Base-by-base conservation (phyloP, 768 basidiomycete genomes). In the Atractiella rhizophila region DNA sequence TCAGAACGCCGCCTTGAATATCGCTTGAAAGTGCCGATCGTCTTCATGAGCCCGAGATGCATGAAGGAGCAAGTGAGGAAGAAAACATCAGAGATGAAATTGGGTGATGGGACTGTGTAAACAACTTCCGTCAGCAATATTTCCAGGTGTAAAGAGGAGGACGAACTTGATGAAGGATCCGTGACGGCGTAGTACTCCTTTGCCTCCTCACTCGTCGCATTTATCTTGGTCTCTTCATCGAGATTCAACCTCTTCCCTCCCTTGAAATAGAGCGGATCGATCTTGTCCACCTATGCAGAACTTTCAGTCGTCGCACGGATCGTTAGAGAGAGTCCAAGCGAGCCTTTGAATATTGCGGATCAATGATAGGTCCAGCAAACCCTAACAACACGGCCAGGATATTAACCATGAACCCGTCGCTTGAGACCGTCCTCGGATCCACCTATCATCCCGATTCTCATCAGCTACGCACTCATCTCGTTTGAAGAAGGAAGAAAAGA, bases 61-160 rank as follows among this genome's bases (percentile, higher is more conserved):
- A 77, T 74, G 64, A 76, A 76, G 0, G 82, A 75, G 35, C 79
- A 68, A 7, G 75, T 66, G 32, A 94, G 66, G 62, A 79, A 94
- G 63, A 94, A 96, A 16, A 91, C 71, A 32, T 94, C 75, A 5
- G 88, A 82, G 47, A 94, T 82, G 59, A 98, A 98, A 56, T 91
- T 91, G 2, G 78, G 73, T 5, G 73, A 56, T 3, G 69, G 56
- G n/a, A 67, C 72, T 71, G 51, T 51, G 37, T n/a, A 35, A 16
- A 20, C 4, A 31, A n/a, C 18, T 10, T 10, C 8, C 15, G 23
- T 45, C 27, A 45, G 41, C 26, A 29, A 23, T n/a, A n/a, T n/a
- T n/a, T n/a, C n/a, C n/a, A 16, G 13, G 43, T 21, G 15, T 21
- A 35, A 20, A 38, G 13, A 21, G 21, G 23, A 36, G 3, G 40